Base-by-base conservation (phyloP, 139 green algal genomes). In the Yamagishiella unicocca region DNA sequence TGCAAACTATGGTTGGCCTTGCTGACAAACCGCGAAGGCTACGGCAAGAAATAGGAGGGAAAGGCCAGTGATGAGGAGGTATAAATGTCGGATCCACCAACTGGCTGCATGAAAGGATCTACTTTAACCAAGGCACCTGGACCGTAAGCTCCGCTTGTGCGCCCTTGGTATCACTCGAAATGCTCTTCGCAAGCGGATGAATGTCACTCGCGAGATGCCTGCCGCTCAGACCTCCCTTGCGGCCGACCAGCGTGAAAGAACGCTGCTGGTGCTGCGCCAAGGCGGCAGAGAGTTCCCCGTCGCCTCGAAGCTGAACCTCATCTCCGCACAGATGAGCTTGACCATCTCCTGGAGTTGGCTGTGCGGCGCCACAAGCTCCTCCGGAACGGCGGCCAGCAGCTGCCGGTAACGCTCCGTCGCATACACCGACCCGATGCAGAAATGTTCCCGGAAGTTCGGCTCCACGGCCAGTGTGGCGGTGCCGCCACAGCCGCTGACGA, bases 301-400 rank as follows among this genome's bases (percentile, higher is more conserved):
- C 5, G 61, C 79, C 79, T 85, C 79, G 29, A 85, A 85, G 61
- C 61, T 76, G n/a, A 64, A 85, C 61, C 64, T 62, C 79, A 85
- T 85, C 79, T 85, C 79, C 7, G n/a, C 40, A 29, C 79, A 85
- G 3, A 85, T 45, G 12, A 85, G 79, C 17, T 62, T 43, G 8
- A 85, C 79, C 79, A 85, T 62, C 29, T 85, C 79, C 12, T 55
- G 35, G 14, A 85, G 66, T 61, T 85, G 66, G 40, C 61, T 46
- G 61, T 85, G 75, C 27, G 79, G 61, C 22, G 79, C 79, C 38
- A 85, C 79, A 1, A 85, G 61, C 79, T 85, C 79, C 61, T 85
- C 79, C 0, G 79, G 79, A 2, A 75, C 29, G 1, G 42, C 61
- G 0, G 79, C 79, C 29, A 85, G 61, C 29, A 84, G 17, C 79